Base-by-base conservation (phyloP, 2,329 filamentous ascomycete species). In the Drechslerella dactyloides region DNA sequence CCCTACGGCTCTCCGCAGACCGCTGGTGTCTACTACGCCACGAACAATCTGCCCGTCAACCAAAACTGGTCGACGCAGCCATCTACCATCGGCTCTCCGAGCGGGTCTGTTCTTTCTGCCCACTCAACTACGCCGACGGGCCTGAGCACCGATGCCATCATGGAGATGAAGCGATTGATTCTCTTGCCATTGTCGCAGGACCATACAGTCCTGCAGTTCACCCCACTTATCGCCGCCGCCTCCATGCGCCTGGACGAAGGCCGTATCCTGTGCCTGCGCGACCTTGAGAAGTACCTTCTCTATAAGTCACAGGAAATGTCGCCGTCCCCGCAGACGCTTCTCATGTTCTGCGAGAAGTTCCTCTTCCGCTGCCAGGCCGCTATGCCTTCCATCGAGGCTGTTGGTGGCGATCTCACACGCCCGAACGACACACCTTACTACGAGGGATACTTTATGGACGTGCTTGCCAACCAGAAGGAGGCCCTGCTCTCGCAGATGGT, bases 361-460 rank as follows among this genome's bases (percentile, higher is more conserved):
- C 87, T 88, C 84, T 85, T 85, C 87, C 82, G 84, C 86, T 87
- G 84, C 84, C 83, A 94, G 92, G 81, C 88, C 96, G 79, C 90
- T 96, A 89, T 91, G 74, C 94, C 91, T 70, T 90, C 96, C 80
- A 88, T 91, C 80, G 89, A 89, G 80, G 84, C 97, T 75, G 89
- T 86, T 83, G 91, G 96, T 79, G 87, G 87, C 79, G 93, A 97
- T 80, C 90, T 93, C 82, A 88, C 89, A 75, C 87, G 91, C 79
- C 89, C 90, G 70, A 84, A 86, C 81, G 93, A 97, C 81, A 88
- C 90, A 77, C 91, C 92, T 75, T 97, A 97, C 84, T 94, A 89
- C 84, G 91, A 90, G 85, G 91, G 91, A 79, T 97, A 97, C 82
- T 97, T 97, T 80, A 89, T 97, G 82, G 93, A 97, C 82, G 87